A percentile compares a stretch with the other conserved stretches of the same genome.
Conservation (phyloP, 257 asterid species). For the Cordia subcordata region DNA sequence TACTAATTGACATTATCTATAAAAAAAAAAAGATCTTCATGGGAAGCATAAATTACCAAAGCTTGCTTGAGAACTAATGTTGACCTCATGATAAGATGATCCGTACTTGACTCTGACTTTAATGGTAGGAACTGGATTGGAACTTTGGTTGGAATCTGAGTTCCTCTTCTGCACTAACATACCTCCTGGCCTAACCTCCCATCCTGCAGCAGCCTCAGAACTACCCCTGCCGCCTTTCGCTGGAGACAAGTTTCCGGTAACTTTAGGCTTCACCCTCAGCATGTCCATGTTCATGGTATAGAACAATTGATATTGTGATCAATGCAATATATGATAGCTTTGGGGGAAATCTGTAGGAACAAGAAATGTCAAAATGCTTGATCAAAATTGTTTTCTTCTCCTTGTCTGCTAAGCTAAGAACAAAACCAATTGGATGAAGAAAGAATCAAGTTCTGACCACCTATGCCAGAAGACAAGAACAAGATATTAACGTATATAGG, state of each 20-base stretch:
- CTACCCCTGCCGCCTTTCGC: constrained; percentile 26
- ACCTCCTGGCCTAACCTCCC: constrained; percentile 89
- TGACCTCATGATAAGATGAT: constrained; percentile 54
- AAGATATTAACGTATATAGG: constrained; percentile 15
- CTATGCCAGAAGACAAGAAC: constrained; percentile 54
- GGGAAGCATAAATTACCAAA: constrained; percentile 48
- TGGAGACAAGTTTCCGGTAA: constrained; percentile 39
- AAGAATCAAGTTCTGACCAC: constrained; percentile 72
- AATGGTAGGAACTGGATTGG: constrained; percentile 39
- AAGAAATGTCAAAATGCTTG: constrained; percentile 21
- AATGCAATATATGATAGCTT: constrained; percentile 6
- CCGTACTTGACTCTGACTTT: constrained; percentile 65
- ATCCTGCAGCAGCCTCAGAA: constrained; percentile 27
- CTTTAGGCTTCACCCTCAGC: constrained; percentile 52
- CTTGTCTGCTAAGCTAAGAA: constrained; percentile 88
- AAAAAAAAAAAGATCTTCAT: neutral
- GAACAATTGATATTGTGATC: constrained; percentile 1
- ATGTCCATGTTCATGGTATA: constrained; percentile 39
- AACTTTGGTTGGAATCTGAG: constrained; percentile 51
- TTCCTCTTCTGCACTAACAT: constrained; percentile 84
- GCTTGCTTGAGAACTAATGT: constrained; percentile 68
- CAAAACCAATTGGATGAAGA: constrained; percentile 55
- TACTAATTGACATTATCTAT: neutral
- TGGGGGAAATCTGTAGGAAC: neutral
- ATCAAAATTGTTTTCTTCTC: constrained; percentile 17